Evolutionary conservation across 1,284 basidiomycete genomes (phyloP), one percentile per base, ranked within the genome.

Genomic region (Austroboletus sp.): DNA sequence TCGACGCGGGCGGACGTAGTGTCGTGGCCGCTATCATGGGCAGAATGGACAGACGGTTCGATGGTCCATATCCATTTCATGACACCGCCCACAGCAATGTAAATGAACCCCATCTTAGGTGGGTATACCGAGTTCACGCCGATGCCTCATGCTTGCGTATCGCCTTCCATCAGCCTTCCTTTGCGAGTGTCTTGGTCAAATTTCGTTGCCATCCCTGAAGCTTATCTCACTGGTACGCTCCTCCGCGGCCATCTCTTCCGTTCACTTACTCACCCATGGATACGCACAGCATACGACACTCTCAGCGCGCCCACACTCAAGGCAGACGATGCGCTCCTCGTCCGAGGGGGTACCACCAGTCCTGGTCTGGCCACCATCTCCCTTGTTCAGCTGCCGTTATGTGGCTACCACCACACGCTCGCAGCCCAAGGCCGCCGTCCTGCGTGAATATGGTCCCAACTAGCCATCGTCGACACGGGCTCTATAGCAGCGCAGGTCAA

Each of bases 81-180:
- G 12, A 13, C 23, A 17, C 26, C 44, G 9, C 3, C 19, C 15
- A 3, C 7, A 31, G 12, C n/a, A 7, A n/a, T 23, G 26, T 26
- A 29, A 25, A 31, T 23, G 35, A 21, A 41, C 35, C 6, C n/a
- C 11, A 4, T 15, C 12, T n/a, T 15, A 57, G 59, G 56, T n/a
- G 58, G 58, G 23, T 62, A 62, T 45, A 55, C 61, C 16, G 62
- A 59, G 50, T 58, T 56, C 46, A 53, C 54, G 21, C 53, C 58
- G 36, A 40, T 60, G 6, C 63, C 56, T n/a, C 57, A 63, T 39
- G 38, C 44, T 25, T 53, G 43, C 16, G 61, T 63, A 21, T 62
- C 57, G 11, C 54, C 52, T n/a, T 35, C 56, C 10, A 51, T 57
- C 15, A 50, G 19, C 3, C 47, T 60, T 7, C 59, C 58, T 1